Percentiles rank a stretch among this genome's conserved stretches.
phyloP scores from a whole-genome alignment of 2,329 filamentous ascomycete genomes.

The Parafenestella ontariensis region DNA sequence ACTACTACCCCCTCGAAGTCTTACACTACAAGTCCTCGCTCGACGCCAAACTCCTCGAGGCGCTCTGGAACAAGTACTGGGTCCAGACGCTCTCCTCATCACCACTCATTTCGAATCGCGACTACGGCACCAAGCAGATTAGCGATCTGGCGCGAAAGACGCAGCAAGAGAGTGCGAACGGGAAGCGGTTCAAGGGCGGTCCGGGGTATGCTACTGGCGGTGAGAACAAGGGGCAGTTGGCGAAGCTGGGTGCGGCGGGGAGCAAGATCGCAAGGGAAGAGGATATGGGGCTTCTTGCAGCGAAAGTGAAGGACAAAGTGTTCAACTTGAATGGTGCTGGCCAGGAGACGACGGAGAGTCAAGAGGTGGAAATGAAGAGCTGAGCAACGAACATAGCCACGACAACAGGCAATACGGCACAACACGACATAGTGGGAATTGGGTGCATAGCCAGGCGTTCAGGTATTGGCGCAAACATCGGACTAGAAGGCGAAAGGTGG shows the following conservation, averaged over 20 bases:
- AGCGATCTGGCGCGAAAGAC: conserved; percentile 86
- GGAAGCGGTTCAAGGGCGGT: conserved; percentile 42
- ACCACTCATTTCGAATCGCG: conserved; percentile 88
- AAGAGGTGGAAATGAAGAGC: conserved; percentile 43
- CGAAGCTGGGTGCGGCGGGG: conserved; percentile 68
- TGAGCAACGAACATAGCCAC: conserved; percentile 10
- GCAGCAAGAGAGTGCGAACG: conserved; percentile 64
- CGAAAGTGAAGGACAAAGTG: conserved; percentile 68
- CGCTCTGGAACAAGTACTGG: conserved; percentile 99
- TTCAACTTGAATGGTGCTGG: conserved; percentile 51
- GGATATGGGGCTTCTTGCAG: conserved; percentile 67
- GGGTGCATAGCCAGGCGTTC: conserved; percentile 7
- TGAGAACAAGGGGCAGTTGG: conserved; percentile 53
- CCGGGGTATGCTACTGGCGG: conserved; percentile 6
- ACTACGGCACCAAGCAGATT: conserved; percentile 93
- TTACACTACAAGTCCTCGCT: conserved; percentile 94
- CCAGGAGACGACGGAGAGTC: conserved; percentile 12
- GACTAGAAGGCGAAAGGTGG: not conserved
- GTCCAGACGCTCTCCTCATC: conserved; percentile 93
- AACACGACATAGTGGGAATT: not conserved
- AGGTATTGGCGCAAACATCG: not conserved
- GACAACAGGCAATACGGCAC: not conserved
- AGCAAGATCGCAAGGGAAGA: conserved; percentile 68
- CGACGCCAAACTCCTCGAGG: conserved; percentile 83
- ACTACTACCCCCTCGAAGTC: conserved; percentile 91